A percentile compares a stretch with the other conserved stretches of the same genome.
Evolutionary conservation across 805 yeast genomes (phyloP).

Genomic region (Sugiyamaella qingdaonensis): DNA sequence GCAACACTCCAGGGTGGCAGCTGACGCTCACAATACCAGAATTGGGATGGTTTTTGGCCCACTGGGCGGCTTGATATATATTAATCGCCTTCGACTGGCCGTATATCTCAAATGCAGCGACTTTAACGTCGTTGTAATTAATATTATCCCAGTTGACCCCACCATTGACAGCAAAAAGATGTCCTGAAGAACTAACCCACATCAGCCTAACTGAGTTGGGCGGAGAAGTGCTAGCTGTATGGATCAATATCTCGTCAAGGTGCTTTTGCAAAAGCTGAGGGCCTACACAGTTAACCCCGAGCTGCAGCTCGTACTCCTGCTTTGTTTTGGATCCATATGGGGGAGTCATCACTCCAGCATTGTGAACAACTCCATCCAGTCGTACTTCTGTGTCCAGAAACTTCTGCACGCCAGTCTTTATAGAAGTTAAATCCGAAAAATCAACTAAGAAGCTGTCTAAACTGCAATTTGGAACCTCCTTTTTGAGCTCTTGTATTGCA

Average conservation of each 20-base stretch:
- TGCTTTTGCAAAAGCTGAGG: slow-evolving; percentile 41
- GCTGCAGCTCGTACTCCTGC: slow-evolving; percentile 46
- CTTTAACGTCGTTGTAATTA: slow-evolving; percentile 12
- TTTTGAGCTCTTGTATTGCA: slow-evolving; percentile 30
- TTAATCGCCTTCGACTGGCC: slow-evolving; percentile 45
- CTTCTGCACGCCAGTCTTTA: slow-evolving; percentile 37
- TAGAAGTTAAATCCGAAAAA: slow-evolving; percentile 39
- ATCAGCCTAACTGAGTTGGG: slow-evolving; percentile 30
- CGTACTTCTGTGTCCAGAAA: slow-evolving; percentile 27
- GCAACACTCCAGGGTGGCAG: slow-evolving; percentile 42
- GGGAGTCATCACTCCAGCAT: slow-evolving; percentile 46
- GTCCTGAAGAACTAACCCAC: slow-evolving; percentile 39
- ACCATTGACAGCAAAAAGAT: slow-evolving; percentile 28
- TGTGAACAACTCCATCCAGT: slow-evolving; percentile 39
- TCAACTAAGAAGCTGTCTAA: slow-evolving; percentile 20
- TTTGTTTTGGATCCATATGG: slow-evolving; percentile 32
- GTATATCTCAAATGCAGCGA: slow-evolving; percentile 28
- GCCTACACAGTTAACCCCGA: slow-evolving; percentile 47
- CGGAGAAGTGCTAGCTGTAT: slow-evolving; percentile 30
- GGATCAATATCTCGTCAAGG: slow-evolving; percentile 36
- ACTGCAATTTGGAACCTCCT: slow-evolving; percentile 23
- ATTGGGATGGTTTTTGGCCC: slow-evolving; percentile 34
- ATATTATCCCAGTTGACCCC: slow-evolving; percentile 39
- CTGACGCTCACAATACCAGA: slow-evolving; percentile 34
- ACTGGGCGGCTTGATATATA: slow-evolving; percentile 36